Conservation (phyloP, 2,329 filamentous ascomycete genomes). For the Penicillium palitans region DNA sequence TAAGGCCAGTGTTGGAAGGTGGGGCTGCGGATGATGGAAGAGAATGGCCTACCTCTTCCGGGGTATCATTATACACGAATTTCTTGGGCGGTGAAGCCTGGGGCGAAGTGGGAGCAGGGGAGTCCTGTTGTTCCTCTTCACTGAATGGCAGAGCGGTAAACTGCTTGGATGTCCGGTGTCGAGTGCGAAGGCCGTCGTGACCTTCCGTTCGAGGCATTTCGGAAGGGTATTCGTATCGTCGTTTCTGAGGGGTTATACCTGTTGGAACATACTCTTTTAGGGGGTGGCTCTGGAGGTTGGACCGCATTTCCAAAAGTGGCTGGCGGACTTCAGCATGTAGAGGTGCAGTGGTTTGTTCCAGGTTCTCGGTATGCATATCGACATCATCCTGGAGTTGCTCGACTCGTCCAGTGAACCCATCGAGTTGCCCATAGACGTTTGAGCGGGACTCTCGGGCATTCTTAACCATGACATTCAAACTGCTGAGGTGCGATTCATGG, state of each 20-base stretch:
- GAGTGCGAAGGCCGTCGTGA: constrained; percentile 58
- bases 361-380: constrained; percentile 57
- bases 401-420: constrained; percentile 66
- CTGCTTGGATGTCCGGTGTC: constrained; percentile 47
- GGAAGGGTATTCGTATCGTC: constrained; percentile 76
- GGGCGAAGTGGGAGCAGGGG: constrained; percentile 24
- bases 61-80: constrained; percentile 54
- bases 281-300: constrained; percentile 62
- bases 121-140: constrained; percentile 27
- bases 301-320: constrained; percentile 70
- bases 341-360: constrained; percentile 63
- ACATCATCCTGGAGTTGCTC: constrained; percentile 69
- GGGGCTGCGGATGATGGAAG: constrained; percentile 30
- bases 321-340: constrained; percentile 62
- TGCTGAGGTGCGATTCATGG: constrained; percentile 67
- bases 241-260: constrained; percentile 80
- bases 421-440: constrained; percentile 69
- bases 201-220: constrained; percentile 72
- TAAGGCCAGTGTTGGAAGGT: constrained; percentile 47
- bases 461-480: constrained; percentile 63
- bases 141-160: constrained; percentile 34
- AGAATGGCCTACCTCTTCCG: constrained; percentile 40
- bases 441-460: constrained; percentile 73
- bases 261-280: constrained; percentile 82
- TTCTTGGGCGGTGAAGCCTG: constrained; percentile 51